phyloP scores from a whole-genome alignment of 306 rosid genomes.

The Albizia julibrissin region DNA sequence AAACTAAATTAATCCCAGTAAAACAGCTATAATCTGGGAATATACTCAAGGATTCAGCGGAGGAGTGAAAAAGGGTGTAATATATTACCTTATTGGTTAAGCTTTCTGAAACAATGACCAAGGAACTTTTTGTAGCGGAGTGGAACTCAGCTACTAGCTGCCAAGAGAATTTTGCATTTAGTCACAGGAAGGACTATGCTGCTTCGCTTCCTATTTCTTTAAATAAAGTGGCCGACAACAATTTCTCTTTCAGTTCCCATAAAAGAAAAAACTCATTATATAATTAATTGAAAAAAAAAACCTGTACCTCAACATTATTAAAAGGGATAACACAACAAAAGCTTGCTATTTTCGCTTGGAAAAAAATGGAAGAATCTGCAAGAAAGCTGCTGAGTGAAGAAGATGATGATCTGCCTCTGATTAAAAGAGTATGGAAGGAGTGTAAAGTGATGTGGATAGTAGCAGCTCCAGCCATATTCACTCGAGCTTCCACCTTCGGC shows the following conservation, averaged over 20 bases:
- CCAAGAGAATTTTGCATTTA: not conserved
- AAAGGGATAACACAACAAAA: not conserved
- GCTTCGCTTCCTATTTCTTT: not conserved
- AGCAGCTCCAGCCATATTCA: conserved; percentile 59
- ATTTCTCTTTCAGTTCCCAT: not conserved
- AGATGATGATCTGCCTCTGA: conserved; percentile 4
- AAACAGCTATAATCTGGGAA: not conserved
- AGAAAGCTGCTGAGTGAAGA: conserved; percentile 24
- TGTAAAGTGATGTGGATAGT: conserved; percentile 50
- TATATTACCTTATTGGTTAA: not conserved
- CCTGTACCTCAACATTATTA: not conserved
- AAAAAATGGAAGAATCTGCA: conserved; percentile 33
- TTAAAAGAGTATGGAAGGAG: conserved; percentile 47
- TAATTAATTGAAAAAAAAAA: not conserved
- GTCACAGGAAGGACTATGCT: not conserved
- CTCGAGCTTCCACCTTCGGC: conserved; percentile 52
- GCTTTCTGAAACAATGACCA: not conserved
- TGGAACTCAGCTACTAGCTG: not conserved
- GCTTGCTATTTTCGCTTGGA: not conserved
- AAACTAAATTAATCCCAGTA: not conserved
- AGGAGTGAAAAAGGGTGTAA: not conserved
- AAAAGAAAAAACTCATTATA: not conserved
- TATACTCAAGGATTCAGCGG: not conserved
- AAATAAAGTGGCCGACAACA: not conserved
- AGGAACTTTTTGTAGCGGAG: not conserved